phyloP scores from a whole-genome alignment of 2,329 filamentous ascomycete genomes.

The Phaeosphaeria sp. region DNA sequence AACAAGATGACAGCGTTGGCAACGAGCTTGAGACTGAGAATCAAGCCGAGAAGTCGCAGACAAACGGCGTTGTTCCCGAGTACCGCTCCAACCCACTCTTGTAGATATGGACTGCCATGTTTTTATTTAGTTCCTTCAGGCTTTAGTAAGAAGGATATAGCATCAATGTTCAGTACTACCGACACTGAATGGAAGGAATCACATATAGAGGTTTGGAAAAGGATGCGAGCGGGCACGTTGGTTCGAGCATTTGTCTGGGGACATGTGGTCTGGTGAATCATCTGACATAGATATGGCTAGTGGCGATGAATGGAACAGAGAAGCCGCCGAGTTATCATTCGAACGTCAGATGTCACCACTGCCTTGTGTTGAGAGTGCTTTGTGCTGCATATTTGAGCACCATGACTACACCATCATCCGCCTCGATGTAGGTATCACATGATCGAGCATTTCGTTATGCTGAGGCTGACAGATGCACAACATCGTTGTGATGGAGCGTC shows the following conservation, averaged over 20 bases:
- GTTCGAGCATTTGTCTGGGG: conserved; percentile 21
- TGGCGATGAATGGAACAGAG: background rate
- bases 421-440: background rate
- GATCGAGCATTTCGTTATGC: background rate
- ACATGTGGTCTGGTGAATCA: conserved; percentile 1
- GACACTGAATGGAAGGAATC: conserved; percentile 3
- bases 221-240: conserved; percentile 11
- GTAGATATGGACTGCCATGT: conserved; percentile 39
- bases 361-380: background rate
- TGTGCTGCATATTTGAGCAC: background rate
- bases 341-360: background rate
- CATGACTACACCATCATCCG: background rate
- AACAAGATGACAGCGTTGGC: conserved; percentile 66
- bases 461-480: background rate
- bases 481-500: background rate
- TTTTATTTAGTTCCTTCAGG: no score
- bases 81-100: conserved; percentile 70
- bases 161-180: conserved; percentile 17
- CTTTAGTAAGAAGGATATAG: conserved; percentile 18
- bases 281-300: conserved; percentile 30
- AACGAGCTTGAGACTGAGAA: conserved; percentile 57
- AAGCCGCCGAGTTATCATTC: background rate
- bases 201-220: conserved; percentile 20
- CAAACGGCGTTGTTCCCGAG: conserved; percentile 64
- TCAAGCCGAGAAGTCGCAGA: conserved; percentile 57